phyloP scores from a whole-genome alignment of 495 filamentous ascomycete species.

The Bathelium albidoporum region DNA sequence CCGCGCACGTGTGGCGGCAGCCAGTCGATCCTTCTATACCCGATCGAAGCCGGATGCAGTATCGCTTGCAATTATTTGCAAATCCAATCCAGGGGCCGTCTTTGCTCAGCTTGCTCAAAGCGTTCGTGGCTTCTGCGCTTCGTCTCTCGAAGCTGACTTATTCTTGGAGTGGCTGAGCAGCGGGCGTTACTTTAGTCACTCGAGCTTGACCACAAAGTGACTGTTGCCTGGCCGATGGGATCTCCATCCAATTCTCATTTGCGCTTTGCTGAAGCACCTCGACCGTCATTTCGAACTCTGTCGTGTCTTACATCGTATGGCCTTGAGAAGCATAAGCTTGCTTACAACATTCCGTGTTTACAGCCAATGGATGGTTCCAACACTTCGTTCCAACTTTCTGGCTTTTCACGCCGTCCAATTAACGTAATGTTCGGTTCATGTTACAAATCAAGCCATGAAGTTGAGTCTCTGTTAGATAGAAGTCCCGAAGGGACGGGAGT shows the following conservation, averaged over 20 bases:
- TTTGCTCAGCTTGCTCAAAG: neutral
- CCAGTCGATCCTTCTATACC: neutral
- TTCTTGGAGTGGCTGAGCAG: slow-evolving; percentile 5
- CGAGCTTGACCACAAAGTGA: neutral
- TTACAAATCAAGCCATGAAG: too few relatives aligned
- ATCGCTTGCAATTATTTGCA: neutral
- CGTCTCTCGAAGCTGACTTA: neutral
- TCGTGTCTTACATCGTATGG: neutral
- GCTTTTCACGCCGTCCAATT: neutral
- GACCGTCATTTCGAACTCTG: neutral
- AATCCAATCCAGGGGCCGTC: neutral
- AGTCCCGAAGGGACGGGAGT: too few relatives aligned
- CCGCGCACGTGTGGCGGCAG: neutral
- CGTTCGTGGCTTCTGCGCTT: neutral
- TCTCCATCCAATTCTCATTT: neutral
- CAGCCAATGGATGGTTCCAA: neutral
- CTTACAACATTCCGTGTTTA: neutral
- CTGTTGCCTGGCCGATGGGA: neutral
- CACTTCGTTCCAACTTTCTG: neutral
- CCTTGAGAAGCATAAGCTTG: neutral
- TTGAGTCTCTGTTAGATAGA: too few relatives aligned
- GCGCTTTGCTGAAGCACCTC: neutral
- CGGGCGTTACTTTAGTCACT: neutral
- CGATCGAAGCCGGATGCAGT: neutral
- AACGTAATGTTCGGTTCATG: too few relatives aligned